phyloP scores from a whole-genome alignment of 1,139 yeast genomes.

The Pichia sp. region DNA sequence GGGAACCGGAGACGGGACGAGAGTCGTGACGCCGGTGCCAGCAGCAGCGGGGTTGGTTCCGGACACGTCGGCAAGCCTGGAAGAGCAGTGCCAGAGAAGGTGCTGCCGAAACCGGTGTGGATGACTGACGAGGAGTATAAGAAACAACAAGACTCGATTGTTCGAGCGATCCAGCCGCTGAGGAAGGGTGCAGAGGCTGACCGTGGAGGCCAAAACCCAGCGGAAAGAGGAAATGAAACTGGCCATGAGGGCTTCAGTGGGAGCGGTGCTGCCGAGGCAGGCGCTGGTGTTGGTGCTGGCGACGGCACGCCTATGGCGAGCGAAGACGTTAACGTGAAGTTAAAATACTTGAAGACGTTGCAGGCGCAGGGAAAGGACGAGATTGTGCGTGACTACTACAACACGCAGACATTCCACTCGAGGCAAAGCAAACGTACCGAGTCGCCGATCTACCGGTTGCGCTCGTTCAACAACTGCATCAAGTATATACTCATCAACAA shows the following conservation, averaged over 20 bases:
- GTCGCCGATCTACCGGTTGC: constrained; percentile 79
- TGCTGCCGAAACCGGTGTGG: constrained; percentile 12
- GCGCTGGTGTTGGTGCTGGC: no score
- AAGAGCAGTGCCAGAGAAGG: background rate
- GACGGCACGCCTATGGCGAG: constrained; percentile 14
- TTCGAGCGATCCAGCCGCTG: constrained; percentile 2
- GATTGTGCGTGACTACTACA: constrained; percentile 78
- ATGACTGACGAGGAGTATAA: constrained; percentile 14
- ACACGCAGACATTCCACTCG: constrained; percentile 72
- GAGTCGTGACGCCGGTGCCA: background rate
- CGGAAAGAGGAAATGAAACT: background rate
- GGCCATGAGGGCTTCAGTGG: background rate
- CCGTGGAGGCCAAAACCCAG: background rate
- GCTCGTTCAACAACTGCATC: constrained; percentile 88
- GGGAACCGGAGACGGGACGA: constrained; percentile 16
- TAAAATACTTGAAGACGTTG: constrained; percentile 23
- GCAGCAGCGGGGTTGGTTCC: background rate
- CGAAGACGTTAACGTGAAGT: constrained; percentile 20
- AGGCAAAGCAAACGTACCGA: constrained; percentile 60
- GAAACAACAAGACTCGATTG: constrained; percentile 12
- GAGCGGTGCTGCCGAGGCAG: background rate
- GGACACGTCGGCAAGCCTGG: background rate
- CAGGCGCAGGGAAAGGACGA: constrained; percentile 39
- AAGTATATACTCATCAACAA: constrained; percentile 81
- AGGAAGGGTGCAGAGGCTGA: background rate